Evolutionary conservation across 2,329 filamentous ascomycete species (phyloP), one percentile per base, ranked within the genome.

Genomic region (Leptoxyphium fumago): DNA sequence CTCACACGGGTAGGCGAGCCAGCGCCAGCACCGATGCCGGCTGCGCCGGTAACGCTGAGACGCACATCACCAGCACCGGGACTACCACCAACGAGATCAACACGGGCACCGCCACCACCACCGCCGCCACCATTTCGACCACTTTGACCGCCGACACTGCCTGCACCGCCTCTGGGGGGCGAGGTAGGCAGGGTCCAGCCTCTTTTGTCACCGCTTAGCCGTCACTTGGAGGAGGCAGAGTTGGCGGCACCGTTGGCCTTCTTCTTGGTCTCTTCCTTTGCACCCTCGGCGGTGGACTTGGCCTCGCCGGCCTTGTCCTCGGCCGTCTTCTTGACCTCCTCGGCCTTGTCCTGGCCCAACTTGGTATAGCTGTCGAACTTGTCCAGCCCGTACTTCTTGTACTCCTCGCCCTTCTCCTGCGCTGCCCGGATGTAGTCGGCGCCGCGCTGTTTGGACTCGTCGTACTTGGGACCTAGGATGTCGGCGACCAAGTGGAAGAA

Each of bases 401-500:
- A 56, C 29, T 54, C 43, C 34, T 52, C 48, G n/a, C 53, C 52
- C 30, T 51, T 51, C 26, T 57, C 50, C 43, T 58, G 46, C 42
- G 52, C 50, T 7, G 52, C 44, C 13, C 51, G 44, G 40, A 56
- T 48, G 40, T 55, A 53, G 28, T 56, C 50, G 47, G 55, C 43
- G 29, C 50, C 52, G 49, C 59, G 61, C 54, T 61, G 52, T 53
- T 61, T 59, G 48, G 50, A 48, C 47, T 59, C 58, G 39, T 62
- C 55, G 51, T 57, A 57, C 48, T 56, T 57, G 42, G 57, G 55
- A 13, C 55, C 55, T 38, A 62, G 50, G 45, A 52, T 55, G 47
- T 61, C 54, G 43, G 55, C 51, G 32, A 61, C 45, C 43, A 50
- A 30, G 18, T 57, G 52, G 49, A 60, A 56, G 49, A 56, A 52